phyloP scores from a whole-genome alignment of 2,329 filamentous ascomycete species.

The Neoascochyta sp. region DNA sequence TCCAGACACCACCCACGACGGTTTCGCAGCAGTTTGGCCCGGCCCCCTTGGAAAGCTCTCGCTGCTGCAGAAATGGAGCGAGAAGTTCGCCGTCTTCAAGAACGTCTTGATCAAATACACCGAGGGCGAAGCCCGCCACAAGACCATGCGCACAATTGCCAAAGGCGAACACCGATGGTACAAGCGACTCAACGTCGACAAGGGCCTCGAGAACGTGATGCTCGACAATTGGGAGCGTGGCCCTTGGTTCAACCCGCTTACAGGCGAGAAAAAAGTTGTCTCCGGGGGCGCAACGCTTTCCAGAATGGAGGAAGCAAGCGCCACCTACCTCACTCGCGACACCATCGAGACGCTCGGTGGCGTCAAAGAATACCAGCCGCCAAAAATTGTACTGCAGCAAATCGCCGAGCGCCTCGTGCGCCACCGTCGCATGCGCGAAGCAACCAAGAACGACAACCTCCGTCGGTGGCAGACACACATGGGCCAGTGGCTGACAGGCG shows the following conservation, averaged over 20 bases:
- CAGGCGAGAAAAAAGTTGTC: constrained; percentile 28
- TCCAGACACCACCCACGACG: constrained; percentile 44
- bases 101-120: constrained; percentile 52
- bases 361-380: constrained; percentile 45
- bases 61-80: constrained; percentile 44
- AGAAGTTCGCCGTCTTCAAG: constrained; percentile 49
- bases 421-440: constrained; percentile 44
- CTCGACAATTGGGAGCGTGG: constrained; percentile 49
- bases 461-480: constrained; percentile 39
- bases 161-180: constrained; percentile 50
- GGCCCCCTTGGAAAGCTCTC: constrained; percentile 43
- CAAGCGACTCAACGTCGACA: constrained; percentile 48
- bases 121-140: constrained; percentile 48
- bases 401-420: constrained; percentile 48
- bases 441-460: constrained; percentile 30
- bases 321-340: constrained; percentile 40
- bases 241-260: constrained; percentile 35
- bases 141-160: constrained; percentile 46
- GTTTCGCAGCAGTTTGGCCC: constrained; percentile 47
- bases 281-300: constrained; percentile 44
- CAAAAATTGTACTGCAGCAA: constrained; percentile 44
- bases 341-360: constrained; percentile 30
- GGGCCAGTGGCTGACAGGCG: constrained; percentile 39
- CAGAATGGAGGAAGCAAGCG: constrained; percentile 45
- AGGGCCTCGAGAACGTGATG: constrained; percentile 45